Base-by-base conservation (phyloP, 495 filamentous ascomycete species). In the Hypoxylon subgilvum region DNA sequence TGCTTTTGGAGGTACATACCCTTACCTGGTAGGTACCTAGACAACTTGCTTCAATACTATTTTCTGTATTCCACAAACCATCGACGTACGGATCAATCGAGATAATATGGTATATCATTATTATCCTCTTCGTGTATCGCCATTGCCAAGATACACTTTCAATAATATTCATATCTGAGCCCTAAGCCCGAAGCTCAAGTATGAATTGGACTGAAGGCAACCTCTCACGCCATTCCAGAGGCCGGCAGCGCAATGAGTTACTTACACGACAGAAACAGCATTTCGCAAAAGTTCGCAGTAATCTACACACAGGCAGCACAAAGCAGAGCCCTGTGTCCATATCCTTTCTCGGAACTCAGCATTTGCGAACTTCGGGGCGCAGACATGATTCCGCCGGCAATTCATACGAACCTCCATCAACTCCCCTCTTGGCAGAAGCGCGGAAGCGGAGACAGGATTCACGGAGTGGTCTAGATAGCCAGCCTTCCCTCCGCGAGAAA, bases 181-280 rank as follows among this genome's bases (percentile, higher is more conserved):
- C 18, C 25, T 21, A 14, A 44, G 18, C 3, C 18, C 25, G 19
- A 14, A 35, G 5, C 34, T 31, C 34, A 36, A 53, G 12, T 23
- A 79, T 79, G 76, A 79, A 79, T 55, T 79, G 75, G 75, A 77
- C 73, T 14, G 76, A 76, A 55, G 72, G 72, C 27, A 74, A 63
- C 7, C 66, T 77, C n/a, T 62, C 74, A 17, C 74, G 72, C 48
- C 57, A 68, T 55, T 68, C 63, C 10, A 72, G 68, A 16, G 63
- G 68, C 7, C 60, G 54, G 14, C 50, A 71, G 46, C 67, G 68
- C 14, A 75, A 73, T 35, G 62, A 67, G 1, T 63, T 75, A 35
- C 45, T 69, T 17, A 61, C 66, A 18, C 68, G 69, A 5, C 75
- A 77, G 31, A 75, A 71, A 46, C 65, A 76, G 10, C 71, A 76